Percentiles rank a stretch among this genome's conserved stretches.
Evolutionary conservation across 768 basidiomycete species (phyloP).

Genomic region (Amanita pseudoporphyria): DNA sequence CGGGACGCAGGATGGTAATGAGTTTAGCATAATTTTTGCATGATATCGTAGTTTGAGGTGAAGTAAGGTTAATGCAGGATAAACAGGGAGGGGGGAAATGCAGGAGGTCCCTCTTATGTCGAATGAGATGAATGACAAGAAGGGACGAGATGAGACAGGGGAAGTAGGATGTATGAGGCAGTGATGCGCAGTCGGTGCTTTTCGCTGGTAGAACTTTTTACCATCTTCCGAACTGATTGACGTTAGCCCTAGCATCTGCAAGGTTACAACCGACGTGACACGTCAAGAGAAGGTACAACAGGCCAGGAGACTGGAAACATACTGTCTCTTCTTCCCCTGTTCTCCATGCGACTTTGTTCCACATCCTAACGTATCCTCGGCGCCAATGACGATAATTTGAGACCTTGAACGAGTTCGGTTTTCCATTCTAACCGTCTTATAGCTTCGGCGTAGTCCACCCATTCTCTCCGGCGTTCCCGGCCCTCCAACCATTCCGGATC

Average conservation of each 20-base stretch:
- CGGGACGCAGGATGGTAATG: too few species aligned
- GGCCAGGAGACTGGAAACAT: not conserved
- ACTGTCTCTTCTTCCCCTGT: not conserved
- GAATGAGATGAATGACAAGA: too few species aligned
- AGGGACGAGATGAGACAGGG: too few species aligned
- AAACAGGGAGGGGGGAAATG: too few species aligned
- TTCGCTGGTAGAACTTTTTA: too few species aligned
- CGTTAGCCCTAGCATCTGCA: not conserved
- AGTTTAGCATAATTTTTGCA: too few species aligned
- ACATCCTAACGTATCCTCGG: slow-evolving; percentile 17
- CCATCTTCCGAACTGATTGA: too few species aligned
- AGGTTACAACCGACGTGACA: not conserved
- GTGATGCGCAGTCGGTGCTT: too few species aligned
- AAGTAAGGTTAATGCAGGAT: too few species aligned
- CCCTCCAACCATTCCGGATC: slow-evolving; percentile 78
- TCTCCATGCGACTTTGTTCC: not conserved
- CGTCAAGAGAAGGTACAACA: not conserved
- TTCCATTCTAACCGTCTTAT: slow-evolving; percentile 72
- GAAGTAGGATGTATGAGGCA: too few species aligned
- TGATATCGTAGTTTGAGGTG: too few species aligned
- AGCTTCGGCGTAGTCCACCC: slow-evolving; percentile 85
- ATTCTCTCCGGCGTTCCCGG: slow-evolving; percentile 73
- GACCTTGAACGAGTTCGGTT: slow-evolving; percentile 69
- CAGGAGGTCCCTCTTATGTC: too few species aligned
- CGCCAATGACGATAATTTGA: slow-evolving; percentile 63